Conservation (phyloP, 805 yeast species). For the Suhomyces canberraensis region DNA sequence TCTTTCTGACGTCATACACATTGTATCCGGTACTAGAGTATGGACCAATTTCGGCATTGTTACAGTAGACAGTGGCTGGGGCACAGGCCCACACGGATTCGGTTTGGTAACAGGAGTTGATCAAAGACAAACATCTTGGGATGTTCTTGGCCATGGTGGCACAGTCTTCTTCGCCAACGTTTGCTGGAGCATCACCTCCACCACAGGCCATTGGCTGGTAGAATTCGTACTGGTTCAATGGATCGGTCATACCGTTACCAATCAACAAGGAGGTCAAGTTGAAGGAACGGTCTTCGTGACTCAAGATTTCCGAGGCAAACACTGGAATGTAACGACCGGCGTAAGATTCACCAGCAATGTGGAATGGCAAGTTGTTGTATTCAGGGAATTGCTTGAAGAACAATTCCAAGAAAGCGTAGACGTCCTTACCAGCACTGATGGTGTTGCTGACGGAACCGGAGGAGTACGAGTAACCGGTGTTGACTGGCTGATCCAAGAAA, state of each 20-base stretch:
- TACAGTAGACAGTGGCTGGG: constrained; percentile 90
- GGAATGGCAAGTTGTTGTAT: constrained; percentile 59
- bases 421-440: constrained; percentile 83
- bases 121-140: constrained; percentile 73
- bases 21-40: constrained; percentile 71
- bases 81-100: constrained; percentile 81
- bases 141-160: constrained; percentile 56
- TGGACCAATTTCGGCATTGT: constrained; percentile 67
- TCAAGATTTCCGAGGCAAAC: constrained; percentile 76
- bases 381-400: constrained; percentile 85
- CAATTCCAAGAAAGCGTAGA: constrained; percentile 75
- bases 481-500: constrained; percentile 91
- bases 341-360: constrained; percentile 90
- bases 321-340: constrained; percentile 95
- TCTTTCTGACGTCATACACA: constrained; percentile 81
- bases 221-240: constrained; percentile 70
- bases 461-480: constrained; percentile 88
- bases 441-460: constrained; percentile 61
- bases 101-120: constrained; percentile 73
- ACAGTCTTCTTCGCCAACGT: constrained; percentile 68
- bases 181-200: constrained; percentile 76
- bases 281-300: constrained; percentile 52
- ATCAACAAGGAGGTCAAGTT: constrained; percentile 77
- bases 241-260: constrained; percentile 92
- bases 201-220: constrained; percentile 96